Conservation (phyloP, 257 asterid genomes). For the Hygrophila difformis region DNA sequence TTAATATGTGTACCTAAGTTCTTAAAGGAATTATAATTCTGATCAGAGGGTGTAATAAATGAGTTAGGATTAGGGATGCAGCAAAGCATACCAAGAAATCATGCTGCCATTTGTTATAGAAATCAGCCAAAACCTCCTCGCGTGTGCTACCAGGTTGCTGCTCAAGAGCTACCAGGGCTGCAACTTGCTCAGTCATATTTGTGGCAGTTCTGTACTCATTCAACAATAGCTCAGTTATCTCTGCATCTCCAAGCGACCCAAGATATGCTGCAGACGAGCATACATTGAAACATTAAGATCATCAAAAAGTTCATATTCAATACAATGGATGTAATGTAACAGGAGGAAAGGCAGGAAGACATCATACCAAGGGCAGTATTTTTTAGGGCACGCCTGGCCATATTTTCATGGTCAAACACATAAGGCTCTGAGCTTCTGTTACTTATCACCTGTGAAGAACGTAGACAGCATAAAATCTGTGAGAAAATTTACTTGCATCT, state of each 20-base stretch:
- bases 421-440: slow-evolving; percentile 54
- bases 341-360: not conserved
- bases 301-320: not conserved
- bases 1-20: too few relatives aligned
- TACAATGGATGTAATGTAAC: not conserved
- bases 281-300: slow-evolving; percentile 1
- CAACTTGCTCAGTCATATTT: slow-evolving; percentile 87
- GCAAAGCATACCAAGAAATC: slow-evolving; percentile 65
- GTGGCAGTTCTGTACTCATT: slow-evolving; percentile 71
- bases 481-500: not conserved
- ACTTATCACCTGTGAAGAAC: slow-evolving; percentile 31
- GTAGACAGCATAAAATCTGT: not conserved
- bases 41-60: too few relatives aligned
- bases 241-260: slow-evolving; percentile 54
- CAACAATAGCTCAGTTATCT: slow-evolving; percentile 53
- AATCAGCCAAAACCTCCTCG: slow-evolving; percentile 75
- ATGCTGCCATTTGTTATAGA: slow-evolving; percentile 78
- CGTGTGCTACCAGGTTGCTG: slow-evolving; percentile 66
- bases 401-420: slow-evolving; percentile 47
- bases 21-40: too few relatives aligned
- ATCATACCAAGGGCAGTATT: slow-evolving; percentile 54
- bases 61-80: not conserved
- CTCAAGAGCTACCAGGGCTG: slow-evolving; percentile 75
- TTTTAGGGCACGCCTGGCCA: slow-evolving; percentile 72
- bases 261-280: slow-evolving; percentile 51